phyloP scores from a whole-genome alignment of 164 flowering plant species.

The grape (Vitis vinifera) region DNA sequence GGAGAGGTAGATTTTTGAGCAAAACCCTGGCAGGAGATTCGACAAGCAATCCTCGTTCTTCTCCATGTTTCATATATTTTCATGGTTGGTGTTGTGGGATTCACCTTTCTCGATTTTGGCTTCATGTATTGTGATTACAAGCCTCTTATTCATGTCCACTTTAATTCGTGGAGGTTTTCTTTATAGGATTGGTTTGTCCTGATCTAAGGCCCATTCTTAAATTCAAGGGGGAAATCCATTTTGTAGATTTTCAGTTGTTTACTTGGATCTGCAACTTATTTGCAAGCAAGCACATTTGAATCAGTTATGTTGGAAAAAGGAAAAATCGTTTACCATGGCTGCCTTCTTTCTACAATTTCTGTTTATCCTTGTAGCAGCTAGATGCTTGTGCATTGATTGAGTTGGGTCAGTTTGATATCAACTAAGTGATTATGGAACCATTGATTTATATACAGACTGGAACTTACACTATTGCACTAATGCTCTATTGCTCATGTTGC shows the following conservation, averaged over 20 bases:
- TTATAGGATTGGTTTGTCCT: background rate
- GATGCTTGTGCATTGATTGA: too few species aligned
- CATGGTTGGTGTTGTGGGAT: background rate
- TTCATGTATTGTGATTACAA: background rate
- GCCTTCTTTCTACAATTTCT: too few species aligned
- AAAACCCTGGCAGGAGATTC: slow-evolving; percentile 1
- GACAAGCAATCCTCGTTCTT: background rate
- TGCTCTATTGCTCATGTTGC: too few species aligned
- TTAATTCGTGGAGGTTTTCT: background rate
- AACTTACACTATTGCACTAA: too few species aligned
- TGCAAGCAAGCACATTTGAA: too few species aligned
- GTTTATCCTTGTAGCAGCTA: too few species aligned
- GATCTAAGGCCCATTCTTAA: background rate
- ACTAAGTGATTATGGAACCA: too few species aligned
- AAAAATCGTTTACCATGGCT: too few species aligned
- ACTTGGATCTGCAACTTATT: too few species aligned
- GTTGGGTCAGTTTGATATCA: too few species aligned
- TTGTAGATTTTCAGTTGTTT: background rate
- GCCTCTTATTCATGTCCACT: background rate
- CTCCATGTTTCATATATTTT: background rate
- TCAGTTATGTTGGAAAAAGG: too few species aligned
- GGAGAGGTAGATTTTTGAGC: slow-evolving; percentile 30
- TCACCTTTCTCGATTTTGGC: background rate
- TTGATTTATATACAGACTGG: too few species aligned
- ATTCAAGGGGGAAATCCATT: background rate